Base-by-base conservation (phyloP, 2,329 filamentous ascomycete genomes). In the Colletotrichum destructivum region DNA sequence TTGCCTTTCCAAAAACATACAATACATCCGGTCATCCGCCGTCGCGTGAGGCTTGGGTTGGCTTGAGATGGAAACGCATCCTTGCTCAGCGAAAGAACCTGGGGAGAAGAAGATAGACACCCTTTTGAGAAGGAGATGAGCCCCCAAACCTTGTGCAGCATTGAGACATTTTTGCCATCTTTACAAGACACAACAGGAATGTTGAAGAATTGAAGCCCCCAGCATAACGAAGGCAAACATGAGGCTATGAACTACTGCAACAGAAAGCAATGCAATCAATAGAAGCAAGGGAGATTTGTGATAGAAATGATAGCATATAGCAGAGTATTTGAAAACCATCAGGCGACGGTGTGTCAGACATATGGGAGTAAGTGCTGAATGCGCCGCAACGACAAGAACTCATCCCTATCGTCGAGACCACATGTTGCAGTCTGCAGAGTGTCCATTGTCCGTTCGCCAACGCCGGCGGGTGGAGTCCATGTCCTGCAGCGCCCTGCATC, bases 401-500 rank as follows among this genome's bases (percentile, higher is more conserved):
- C 35, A 57, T 57, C 18, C 23, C 26, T 38, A 38, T 57, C 54
- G 35, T 40, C 54, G 26, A 57, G 26, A 31, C 54, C 31, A 56
- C 52, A 31, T 56, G 52, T 31, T 38, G 35, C 35, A 38, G 35
- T 38, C 35, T 38, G 9, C 35, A 38, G 31, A 62, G 59, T 7
- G 26, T 31, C 18, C 18, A 57, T 40, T 38, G 23, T 57, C 54
- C 11, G 51, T 49, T 49, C 47, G n/a, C 47, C 51, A 57, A 57
- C 54, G 51, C 35, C 59, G 42, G n/a, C 64, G n/a, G 40, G 64
- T 46, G 66, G 61, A 46, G 38, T 42, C 46, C 38, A 21, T 62
- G 44, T 69, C 52, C 54, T 59, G 31, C 66, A 69, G 66, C 42
- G 31, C 44, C 38, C 54, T 69, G 44, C 54, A 54, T 69, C 52